Base-by-base conservation (phyloP, 345 rosid genomes). In the Brassica cretica region DNA sequence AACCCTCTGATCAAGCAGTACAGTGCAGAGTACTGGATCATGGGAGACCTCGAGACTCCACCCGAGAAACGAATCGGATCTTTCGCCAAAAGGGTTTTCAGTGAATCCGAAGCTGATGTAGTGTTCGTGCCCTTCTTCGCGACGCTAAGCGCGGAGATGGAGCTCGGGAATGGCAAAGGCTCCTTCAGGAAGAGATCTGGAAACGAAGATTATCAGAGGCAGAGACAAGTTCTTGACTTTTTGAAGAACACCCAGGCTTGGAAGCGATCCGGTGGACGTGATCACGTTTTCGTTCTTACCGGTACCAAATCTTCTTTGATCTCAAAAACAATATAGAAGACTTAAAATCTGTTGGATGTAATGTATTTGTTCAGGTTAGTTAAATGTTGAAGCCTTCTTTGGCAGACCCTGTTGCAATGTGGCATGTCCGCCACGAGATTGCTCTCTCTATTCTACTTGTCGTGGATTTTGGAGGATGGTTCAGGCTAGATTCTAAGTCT, bases 401-500 rank as follows among this genome's bases (percentile, higher is more conserved):
- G 92, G 90, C 99, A 95, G 99, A 95, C 98, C 98, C 98, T 5
- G 94, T 93, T 79, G 97, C 98, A 63, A 90, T 93, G 97, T 93
- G 99, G 99, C 99, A 93, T 83, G 90, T 93, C 46, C 85, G 84
- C 81, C 89, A 84, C 33, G 89, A 95, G 86, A 89, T 91, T 77
- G 94, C 97, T 10, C 87, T 89, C 0, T 93, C 99, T 4, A 71
- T 90, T 82, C 91, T 93, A 30, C 86, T 95, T n/a, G 98, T 90
- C 67, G 99, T 95, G 10, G 99, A 95, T 85, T 95, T 95, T 78
- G 97, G 99, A 68, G 98, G 98, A 53, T 95, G 99, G 99, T 87
- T 79, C 65, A 86, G 87, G 87, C 88, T 88, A 59, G 99, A 95
- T 84, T 84, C 90, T 0, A 91, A 90, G 70, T 87, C 94, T 8